Percentiles rank a stretch among this genome's conserved stretches.
phyloP scores from a whole-genome alignment of 352 stramenopile species.

The Elongisporangium prolatum region DNA sequence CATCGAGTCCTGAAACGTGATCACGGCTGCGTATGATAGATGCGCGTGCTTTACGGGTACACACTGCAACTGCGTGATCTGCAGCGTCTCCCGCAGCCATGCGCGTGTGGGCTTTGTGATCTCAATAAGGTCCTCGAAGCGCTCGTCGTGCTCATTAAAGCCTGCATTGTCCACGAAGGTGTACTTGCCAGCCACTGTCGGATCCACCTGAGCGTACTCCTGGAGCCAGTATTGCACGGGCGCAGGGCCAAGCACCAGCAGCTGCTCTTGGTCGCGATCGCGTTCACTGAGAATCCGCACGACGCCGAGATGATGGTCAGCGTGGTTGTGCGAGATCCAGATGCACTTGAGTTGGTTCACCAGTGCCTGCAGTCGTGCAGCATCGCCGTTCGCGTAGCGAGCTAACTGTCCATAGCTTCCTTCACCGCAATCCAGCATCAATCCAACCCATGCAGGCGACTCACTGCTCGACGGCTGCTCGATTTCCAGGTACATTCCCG shows the following conservation, averaged over 20 bases:
- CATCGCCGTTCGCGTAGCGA: conserved; percentile 44
- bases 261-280: conserved; percentile 32
- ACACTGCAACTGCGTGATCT: conserved; percentile 49
- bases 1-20: conserved; percentile 56
- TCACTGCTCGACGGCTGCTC: conserved; percentile 4
- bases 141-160: conserved; percentile 53
- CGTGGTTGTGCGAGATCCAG: conserved; percentile 98
- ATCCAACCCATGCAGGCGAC: conserved; percentile 26
- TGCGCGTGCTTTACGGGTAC: conserved; percentile 87
- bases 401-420: conserved; percentile 93
- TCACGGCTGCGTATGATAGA: conserved; percentile 88
- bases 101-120: conserved; percentile 28
- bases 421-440: conserved; percentile 97
- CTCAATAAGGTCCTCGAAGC: conserved; percentile 15
- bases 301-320: conserved; percentile 96
- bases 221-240: conserved; percentile 88
- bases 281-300: conserved; percentile 87
- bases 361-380: conserved; percentile 34
- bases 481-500: conserved; percentile 90
- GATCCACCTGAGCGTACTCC: conserved; percentile 87
- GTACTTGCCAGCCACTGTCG: conserved; percentile 76
- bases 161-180: conserved; percentile 88
- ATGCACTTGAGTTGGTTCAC: conserved; percentile 85
- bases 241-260: conserved; percentile 92
- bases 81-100: conserved; percentile 34